Evolutionary conservation across 257 asterid species (phyloP), one percentile per base, ranked within the genome.

Genomic region (Cinchona pubescens): DNA sequence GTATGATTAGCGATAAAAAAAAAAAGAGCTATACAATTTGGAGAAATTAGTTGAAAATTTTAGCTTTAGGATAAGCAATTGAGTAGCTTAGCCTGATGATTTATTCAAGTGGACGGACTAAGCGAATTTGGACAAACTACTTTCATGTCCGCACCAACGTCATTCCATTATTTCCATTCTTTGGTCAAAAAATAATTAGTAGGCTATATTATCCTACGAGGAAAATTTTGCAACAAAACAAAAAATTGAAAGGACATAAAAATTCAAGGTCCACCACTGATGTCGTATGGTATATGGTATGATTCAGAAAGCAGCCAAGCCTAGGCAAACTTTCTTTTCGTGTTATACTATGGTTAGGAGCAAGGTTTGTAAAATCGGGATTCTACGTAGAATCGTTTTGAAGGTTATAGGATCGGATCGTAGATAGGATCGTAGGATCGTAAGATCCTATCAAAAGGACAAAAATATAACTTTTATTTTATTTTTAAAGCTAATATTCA

Each of bases 171-270:
- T 67, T 7, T 21, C 49, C 64, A 21, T 16, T 11, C 5, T 48
- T 48, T 11, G 48, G 78, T 74, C 65, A 74, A 48, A 23, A 25
- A 64, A 1, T 6, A 48, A 74, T 74, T n/a, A 63, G 51, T 34
- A 72, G 37, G 16, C n/a, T 74, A 63, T 63, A 71, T 34, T 63
- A 23, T 74, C 72, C 55, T 48, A 74, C 58, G 58, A 62, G 55
- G 48, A 62, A 74, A 10, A 45, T 30, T 51, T 21, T 38, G 3
- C 16, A 27, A 10, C 1, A 40, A 40, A 40, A 7, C 45, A 5
- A 40, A 40, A 40, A 38, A 2, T 40, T 40, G 32, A 66, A 69
- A 69, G 23, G 29, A 46, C 71, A 69, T 27, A n/a, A 14, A 43
- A 43, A 42, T 43, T 43, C 37, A 46, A 69, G 38, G 7, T 40